Evolutionary conservation across 2,329 filamentous ascomycete genomes (phyloP).

Genomic region (Neoarthrinium moseri): DNA sequence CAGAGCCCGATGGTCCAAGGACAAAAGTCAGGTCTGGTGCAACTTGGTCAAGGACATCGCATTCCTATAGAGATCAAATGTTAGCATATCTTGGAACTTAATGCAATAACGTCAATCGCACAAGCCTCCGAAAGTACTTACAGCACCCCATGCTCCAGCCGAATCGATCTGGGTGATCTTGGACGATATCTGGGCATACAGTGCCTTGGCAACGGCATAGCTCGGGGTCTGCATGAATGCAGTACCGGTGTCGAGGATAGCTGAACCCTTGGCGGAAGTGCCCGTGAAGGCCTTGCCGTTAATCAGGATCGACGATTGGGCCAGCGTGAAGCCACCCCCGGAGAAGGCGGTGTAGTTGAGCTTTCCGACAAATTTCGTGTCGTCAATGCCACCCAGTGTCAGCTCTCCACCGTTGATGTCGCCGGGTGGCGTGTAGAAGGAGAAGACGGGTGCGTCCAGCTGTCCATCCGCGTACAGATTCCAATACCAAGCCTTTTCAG

Average conservation of each 20-base stretch:
- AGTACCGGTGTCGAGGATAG: conserved; percentile 31
- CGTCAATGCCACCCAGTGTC: conserved; percentile 32
- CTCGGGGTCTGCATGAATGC: conserved; percentile 30
- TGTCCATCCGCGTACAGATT: conserved; percentile 22
- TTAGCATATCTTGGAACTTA: not conserved
- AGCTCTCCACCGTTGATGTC: conserved; percentile 22
- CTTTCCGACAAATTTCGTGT: conserved; percentile 24
- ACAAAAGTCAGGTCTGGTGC: conserved; percentile 28
- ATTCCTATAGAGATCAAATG: conserved; percentile 12
- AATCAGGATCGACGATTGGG: conserved; percentile 13
- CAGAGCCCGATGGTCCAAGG: conserved; percentile 19
- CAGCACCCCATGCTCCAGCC: conserved; percentile 31
- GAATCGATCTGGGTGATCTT: conserved; percentile 28
- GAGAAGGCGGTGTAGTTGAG: conserved; percentile 17
- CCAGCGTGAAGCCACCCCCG: conserved; percentile 20
- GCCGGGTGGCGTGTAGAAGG: conserved; percentile 24
- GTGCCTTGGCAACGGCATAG: conserved; percentile 20
- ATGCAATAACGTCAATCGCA: too few species aligned
- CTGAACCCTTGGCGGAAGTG: conserved; percentile 11
- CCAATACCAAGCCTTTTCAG: conserved; percentile 24
- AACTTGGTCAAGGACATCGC: conserved; percentile 24
- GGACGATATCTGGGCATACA: conserved; percentile 30
- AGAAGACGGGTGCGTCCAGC: conserved; percentile 25
- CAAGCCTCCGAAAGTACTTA: not conserved
- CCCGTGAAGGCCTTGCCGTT: conserved; percentile 7